Conservation (phyloP, 2,329 filamentous ascomycete species). For the Aspergillus latus region DNA sequence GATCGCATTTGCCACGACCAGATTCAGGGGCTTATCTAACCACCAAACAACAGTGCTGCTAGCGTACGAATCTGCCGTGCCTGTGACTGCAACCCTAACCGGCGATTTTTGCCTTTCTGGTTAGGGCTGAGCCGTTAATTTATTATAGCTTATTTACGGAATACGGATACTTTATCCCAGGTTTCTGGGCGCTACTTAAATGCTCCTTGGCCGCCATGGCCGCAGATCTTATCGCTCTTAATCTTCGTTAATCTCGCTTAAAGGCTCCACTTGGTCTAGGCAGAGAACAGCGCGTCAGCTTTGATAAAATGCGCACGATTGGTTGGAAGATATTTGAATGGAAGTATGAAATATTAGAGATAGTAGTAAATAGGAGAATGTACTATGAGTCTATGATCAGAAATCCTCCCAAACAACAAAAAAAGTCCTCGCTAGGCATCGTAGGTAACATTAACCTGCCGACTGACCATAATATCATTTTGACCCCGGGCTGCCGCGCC, state of each 20-base stretch:
- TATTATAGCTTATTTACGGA: background rate
- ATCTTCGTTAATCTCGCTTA: background rate
- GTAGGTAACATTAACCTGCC: conserved; percentile 6
- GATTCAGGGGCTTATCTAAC: background rate
- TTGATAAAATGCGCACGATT: too few species aligned
- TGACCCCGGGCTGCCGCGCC: background rate
- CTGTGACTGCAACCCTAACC: background rate
- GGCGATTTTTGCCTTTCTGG: background rate
- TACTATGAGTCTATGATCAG: background rate
- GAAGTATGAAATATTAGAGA: background rate
- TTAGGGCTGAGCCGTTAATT: background rate
- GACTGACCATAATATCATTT: conserved; percentile 5
- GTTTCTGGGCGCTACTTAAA: background rate
- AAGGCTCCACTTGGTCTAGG: background rate
- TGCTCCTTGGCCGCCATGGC: background rate
- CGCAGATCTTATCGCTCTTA: background rate
- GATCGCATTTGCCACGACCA: background rate
- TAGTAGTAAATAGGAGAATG: background rate
- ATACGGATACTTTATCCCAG: background rate
- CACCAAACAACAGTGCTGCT: too few species aligned
- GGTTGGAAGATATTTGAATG: too few species aligned
- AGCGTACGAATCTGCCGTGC: background rate
- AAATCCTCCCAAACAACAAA: background rate
- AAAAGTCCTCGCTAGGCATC: background rate
- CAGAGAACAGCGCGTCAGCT: background rate